Evolutionary conservation across 1,284 basidiomycete genomes (phyloP), one percentile per base, ranked within the genome.

Genomic region (Fereydounia khargensis): DNA sequence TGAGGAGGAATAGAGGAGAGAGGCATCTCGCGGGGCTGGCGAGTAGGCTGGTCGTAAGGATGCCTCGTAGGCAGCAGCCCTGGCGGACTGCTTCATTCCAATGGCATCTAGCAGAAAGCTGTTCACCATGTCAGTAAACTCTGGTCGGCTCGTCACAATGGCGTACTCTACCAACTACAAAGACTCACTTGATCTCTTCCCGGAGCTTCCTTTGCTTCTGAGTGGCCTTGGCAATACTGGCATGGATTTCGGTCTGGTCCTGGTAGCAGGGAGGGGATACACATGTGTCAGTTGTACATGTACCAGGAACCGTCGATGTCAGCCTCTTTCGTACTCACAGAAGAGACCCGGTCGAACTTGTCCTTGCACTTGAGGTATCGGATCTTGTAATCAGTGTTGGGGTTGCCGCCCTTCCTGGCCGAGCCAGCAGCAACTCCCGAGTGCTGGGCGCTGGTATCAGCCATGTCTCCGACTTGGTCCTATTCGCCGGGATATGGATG

Each of bases 291-390:
- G n/a, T n/a, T n/a, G n/a, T n/a, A n/a, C n/a, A n/a, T n/a, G 25
- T 8, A 27, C 8, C 8, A 27, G 25, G 25, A 27, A 14, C 25
- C 8, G 25, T 27, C 25, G 25, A 27, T 27, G 25, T 27, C 14
- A 27, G 25, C 25, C 25, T 8, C 25, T 27, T 27, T 27, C 25
- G 25, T 27, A 35, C 33, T 35, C 33, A 35, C 33, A 33, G 42
- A 36, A 20, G 53, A 53, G 45, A 57, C 59, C 31, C 59, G 53
- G 28, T 62, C 53, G 50, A 42, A 62, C 43, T 62, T 62, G 44
- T 62, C 59, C 39, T 62, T 62, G 59, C 39, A 57, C 41, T 57
- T 62, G 44, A 52, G 53, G 40, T 57, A 62, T 42, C 52, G 53
- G 23, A 51, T 42, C 31, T 62, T 62, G 49, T 62, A 62, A 44